Evolutionary conservation across 257 asterid species (phyloP), one percentile per base, ranked within the genome.

Genomic region (Nicotiana noctiflora): DNA sequence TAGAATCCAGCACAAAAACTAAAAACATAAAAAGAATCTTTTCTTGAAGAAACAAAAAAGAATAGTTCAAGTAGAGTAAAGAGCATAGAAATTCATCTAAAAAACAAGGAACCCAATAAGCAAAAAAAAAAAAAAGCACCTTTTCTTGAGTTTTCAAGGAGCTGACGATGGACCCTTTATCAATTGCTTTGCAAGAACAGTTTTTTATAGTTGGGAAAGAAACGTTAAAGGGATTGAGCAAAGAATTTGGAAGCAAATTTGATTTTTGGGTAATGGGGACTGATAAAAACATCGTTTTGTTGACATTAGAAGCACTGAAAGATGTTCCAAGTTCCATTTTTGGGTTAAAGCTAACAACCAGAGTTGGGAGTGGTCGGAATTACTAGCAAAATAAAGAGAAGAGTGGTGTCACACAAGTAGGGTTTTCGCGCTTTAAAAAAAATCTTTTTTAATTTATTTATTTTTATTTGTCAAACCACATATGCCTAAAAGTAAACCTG

Each of bases 301-400:
- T 86, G 29, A 82, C 9, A 77, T 72, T 61, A 31, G 84, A 78
- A 76, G 81, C 79, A 64, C 44, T 80, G 60, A 81, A 75, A 79
- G 55, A 51, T 11, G 89, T 75, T 15, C 86, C 84, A 29, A 89
- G 78, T 31, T 91, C 93, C 95, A 89, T 80, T 37, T 34, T 34
- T 34, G 5, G 18, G 79, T 59, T 59, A 21, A 59, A 59, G 64
- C 29, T 59, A 2, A 3, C n/a, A 57, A 12, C 1, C 1, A 2
- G 63, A 57, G 27, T 3, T 57, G 25, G 29, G 60, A 53, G 21
- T 14, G 19, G 62, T 46, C 14, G 53, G 53, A 46, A 46, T 46
- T 44, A 7, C 3, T 56, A 18, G 11, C 11, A 18, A 18, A n/a
- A 7, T 17, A n/a, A 11, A 1, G 7, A 32, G 37, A 56, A 18